Evolutionary conservation across 352 stramenopile species (phyloP), one percentile per base, ranked within the genome.

Genomic region (Phytophthora chlamydospora): DNA sequence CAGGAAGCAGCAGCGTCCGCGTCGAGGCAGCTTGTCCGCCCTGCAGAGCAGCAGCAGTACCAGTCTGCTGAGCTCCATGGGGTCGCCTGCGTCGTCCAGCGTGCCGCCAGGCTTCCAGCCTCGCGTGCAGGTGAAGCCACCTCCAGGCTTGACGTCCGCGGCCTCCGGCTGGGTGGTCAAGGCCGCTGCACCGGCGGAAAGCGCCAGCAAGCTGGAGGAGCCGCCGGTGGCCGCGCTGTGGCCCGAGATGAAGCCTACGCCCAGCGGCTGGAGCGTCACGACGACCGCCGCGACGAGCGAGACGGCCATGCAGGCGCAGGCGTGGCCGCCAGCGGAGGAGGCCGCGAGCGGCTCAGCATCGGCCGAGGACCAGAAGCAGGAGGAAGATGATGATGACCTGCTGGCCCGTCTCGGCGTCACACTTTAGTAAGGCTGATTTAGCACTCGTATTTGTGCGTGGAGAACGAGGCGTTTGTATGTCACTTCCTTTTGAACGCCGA

Each of bases 161-260:
- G 68, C 58, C 11, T 76, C 68, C 21, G 54, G 58, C 2, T 73
- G 68, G 68, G 68, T 76, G 12, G 58, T 42, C 29, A 76, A 73
- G 31, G 58, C 63, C 35, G 48, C 63, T 17, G 55, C 48, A 52
- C 40, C 68, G 24, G 45, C 55, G 34, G 55, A 62, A 55, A 53
- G 33, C 43, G 35, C 58, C 36, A 62, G 31, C 32, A 71, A 70
- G 59, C 67, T 76, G 17, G 63, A 52, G 36, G 68, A 76, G 45
- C 63, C 58, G 10, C 68, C 68, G 13, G 68, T 76, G 12, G 59
- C 68, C 24, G 63, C 63, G 45, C 47, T 76, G 50, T 76, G 68
- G 68, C 63, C 63, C 8, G 51, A 70, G 33, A 46, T 73, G 32
- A 64, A 63, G 45, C 13, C 58, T 24, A 56, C 48, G 19, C 49